A percentile compares a stretch with the other conserved stretches of the same genome.
Evolutionary conservation across 768 basidiomycete species (phyloP).

Genomic region (Leccinum uliginosum): DNA sequence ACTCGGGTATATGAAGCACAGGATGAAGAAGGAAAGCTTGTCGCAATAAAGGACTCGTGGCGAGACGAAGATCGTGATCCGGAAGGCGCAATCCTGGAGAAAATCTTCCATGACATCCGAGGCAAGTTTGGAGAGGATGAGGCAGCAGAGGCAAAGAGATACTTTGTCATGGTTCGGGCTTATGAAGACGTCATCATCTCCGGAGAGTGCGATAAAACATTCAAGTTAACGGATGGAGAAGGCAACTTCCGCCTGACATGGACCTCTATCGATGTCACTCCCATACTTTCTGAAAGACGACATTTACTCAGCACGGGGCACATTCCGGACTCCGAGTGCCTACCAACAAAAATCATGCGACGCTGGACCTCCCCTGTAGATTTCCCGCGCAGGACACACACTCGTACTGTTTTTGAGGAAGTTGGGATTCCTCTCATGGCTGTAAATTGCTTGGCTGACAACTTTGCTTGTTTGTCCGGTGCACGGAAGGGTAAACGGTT

Average conservation of each 20-base stretch:
- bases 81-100: not conserved
- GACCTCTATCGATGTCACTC: no score
- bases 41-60: conserved; percentile 10
- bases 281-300: no score
- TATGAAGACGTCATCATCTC: not conserved
- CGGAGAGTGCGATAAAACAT: not conserved
- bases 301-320: no score
- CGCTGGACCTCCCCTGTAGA: no score
- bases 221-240: not conserved
- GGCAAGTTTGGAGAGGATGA: not conserved
- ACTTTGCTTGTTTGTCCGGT: not conserved
- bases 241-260: no score
- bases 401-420: not conserved
- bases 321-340: no score
- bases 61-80: not conserved
- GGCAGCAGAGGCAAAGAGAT: not conserved
- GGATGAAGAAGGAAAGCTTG: not conserved
- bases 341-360: no score
- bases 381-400: no score
- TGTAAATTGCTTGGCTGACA: not conserved
- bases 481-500: not conserved
- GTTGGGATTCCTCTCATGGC: not conserved
- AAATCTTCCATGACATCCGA: not conserved
- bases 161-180: not conserved
- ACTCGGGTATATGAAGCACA: conserved; percentile 1